Conservation (phyloP, 75 land plant genomes). For the Pinus tabuliformis region DNA sequence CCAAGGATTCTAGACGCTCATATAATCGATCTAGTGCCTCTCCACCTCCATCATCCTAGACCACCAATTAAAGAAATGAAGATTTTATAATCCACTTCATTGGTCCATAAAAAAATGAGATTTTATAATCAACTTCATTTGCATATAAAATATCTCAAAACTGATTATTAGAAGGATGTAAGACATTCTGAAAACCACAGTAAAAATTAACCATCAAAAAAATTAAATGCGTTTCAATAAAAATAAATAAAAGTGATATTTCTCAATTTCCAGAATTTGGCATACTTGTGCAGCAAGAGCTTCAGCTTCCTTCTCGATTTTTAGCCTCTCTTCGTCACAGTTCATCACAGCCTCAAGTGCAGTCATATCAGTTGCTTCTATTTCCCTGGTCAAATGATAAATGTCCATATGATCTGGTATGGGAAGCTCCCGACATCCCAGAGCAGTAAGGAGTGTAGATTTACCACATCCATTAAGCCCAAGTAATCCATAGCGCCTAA, state of each 20-base stretch:
- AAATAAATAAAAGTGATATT: no score
- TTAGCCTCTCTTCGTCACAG: slow-evolving; percentile 81
- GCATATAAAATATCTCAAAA: background rate
- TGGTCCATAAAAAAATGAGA: no score
- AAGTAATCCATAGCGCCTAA: slow-evolving; percentile 85
- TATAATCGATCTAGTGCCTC: slow-evolving; percentile 68
- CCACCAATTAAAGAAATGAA: no score
- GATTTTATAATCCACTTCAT: no score
- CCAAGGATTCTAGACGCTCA: slow-evolving; percentile 84
- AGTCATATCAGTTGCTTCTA: slow-evolving; percentile 90
- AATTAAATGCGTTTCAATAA: no score
- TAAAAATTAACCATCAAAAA: no score
- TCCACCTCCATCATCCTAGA: slow-evolving; percentile 84
- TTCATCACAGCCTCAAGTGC: slow-evolving; percentile 74
- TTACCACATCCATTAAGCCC: slow-evolving; percentile 97
- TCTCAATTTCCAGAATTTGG: background rate
- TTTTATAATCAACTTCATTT: no score
- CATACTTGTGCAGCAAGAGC: slow-evolving; percentile 54
- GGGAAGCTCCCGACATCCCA: slow-evolving; percentile 78
- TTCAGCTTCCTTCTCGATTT: slow-evolving; percentile 81
- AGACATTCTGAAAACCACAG: background rate
- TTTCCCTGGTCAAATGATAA: slow-evolving; percentile 76
- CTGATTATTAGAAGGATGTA: background rate
- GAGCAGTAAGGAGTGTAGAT: slow-evolving; percentile 76
- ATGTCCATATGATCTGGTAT: slow-evolving; percentile 97